Base-by-base conservation (phyloP, 495 filamentous ascomycete genomes). In the Penicillium longicatenatum region DNA sequence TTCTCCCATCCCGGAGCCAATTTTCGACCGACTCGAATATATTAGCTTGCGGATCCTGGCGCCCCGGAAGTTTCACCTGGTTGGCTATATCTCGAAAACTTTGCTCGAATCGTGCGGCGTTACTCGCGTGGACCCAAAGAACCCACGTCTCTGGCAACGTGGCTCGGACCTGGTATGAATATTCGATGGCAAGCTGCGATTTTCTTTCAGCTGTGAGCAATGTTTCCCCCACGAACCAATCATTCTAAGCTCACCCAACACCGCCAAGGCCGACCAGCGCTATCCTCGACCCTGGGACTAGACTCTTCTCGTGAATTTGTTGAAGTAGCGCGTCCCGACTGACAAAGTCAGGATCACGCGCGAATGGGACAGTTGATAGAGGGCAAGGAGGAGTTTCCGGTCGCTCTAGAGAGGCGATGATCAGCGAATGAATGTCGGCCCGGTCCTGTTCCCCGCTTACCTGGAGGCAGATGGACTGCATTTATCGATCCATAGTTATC, bases 401-500 rank as follows among this genome's bases (percentile, higher is more conserved):
- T 39, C 35, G 35, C 35, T 16, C 35, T 39, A 16, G 35, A 12
- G 35, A 39, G 10, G 16, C 35, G 35, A 3, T 12, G 35, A 39
- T 39, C 12, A 39, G 35, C 16, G 5, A 39, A 1, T 33, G 5
- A 39, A 1, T 33, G 14, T 12, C 41, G 14, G 37, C 3, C 30
- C 21, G 21, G 30, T 33, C 26, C 29, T 1, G 48, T 19, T 50
- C 26, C 48, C 37, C 12, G 33, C 26, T 50, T 50, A 50, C 48
- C 48, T 33, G 30, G 24, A 31, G 48, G 48, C 17, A 50, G 24
- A 50, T 50, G 30, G n/a, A 50, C 9, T 2, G 26, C 7, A 1
- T 50, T 14, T 6, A 50, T 53, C 4, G 50, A 44, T 6, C 50
- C 50, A 53, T 31, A 37, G 37, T 53, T 53, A 29, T 17, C 20